phyloP scores from a whole-genome alignment of 1,284 basidiomycete species.

The Sanghuangporus baumii region DNA sequence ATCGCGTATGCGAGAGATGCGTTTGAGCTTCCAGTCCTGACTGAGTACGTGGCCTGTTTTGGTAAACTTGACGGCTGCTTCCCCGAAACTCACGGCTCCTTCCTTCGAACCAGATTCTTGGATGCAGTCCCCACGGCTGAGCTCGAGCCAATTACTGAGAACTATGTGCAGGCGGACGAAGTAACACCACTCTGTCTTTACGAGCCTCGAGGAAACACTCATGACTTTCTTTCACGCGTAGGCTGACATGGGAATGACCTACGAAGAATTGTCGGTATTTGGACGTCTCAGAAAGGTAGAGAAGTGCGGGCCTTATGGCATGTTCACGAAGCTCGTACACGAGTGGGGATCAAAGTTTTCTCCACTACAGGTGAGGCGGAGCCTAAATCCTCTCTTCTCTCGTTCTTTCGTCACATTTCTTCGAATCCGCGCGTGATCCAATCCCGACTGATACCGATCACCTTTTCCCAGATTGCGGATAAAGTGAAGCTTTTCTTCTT shows the following conservation, averaged over 20 bases:
- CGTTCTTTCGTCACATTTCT: not conserved
- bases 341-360: conserved; percentile 86
- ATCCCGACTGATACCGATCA: conserved; percentile 2
- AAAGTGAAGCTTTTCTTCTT: conserved; percentile 99
- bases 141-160: conserved; percentile 91
- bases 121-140: conserved; percentile 93
- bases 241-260: conserved; percentile 99
- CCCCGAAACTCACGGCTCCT: not conserved
- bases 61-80: not conserved
- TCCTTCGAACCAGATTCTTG: conserved; percentile 61
- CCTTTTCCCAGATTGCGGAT: conserved; percentile 71
- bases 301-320: conserved; percentile 96
- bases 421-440: not conserved
- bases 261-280: conserved; percentile 93
- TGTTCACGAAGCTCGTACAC: conserved; percentile 90
- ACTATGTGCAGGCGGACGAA: conserved; percentile 95
- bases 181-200: conserved; percentile 30
- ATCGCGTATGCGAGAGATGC: conserved; percentile 78
- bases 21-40: conserved; percentile 84
- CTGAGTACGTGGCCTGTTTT: conserved; percentile 43
- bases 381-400: not conserved
- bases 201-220: not conserved
- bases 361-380: conserved; percentile 60
- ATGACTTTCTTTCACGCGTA: conserved; percentile 24
- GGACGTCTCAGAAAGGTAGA: conserved; percentile 93